Evolutionary conservation across 306 rosid genomes (phyloP).

Genomic region (Pterocarpus macrocarpus): DNA sequence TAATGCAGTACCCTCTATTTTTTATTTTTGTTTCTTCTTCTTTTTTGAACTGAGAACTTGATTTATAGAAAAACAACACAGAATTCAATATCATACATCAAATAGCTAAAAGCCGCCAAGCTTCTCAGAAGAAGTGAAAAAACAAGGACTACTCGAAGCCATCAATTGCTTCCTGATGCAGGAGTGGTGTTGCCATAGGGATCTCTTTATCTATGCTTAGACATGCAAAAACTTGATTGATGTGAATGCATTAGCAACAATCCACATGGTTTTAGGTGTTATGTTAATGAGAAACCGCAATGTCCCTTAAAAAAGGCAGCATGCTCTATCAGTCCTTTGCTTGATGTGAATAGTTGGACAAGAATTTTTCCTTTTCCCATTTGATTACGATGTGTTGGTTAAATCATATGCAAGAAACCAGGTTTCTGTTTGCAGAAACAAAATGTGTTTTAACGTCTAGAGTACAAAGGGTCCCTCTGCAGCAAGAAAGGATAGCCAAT

Average conservation of each 20-base stretch:
- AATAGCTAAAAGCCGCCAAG: no score
- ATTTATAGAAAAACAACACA: no score
- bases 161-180: no score
- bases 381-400: not conserved
- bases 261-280: not conserved
- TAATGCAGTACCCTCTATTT: no score
- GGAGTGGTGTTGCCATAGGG: no score
- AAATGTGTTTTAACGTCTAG: slow-evolving; percentile 52
- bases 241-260: not conserved
- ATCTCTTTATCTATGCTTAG: no score
- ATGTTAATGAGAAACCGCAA: not conserved
- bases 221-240: no score
- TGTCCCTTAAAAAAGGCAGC: not conserved
- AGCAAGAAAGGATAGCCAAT: slow-evolving; percentile 79
- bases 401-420: not conserved
- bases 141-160: no score
- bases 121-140: no score
- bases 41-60: no score
- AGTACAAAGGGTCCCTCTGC: slow-evolving; percentile 44
- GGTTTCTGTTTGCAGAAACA: not conserved
- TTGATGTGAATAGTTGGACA: not conserved
- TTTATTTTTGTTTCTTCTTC: no score
- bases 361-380: not conserved
- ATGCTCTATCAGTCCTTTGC: not conserved
- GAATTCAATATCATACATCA: no score